These are phyloP conservation scores for Haplosporangium sp. DNA, from an alignment of 371 early-diverging fungal genomes.

Conservation along the genomic window DNA sequence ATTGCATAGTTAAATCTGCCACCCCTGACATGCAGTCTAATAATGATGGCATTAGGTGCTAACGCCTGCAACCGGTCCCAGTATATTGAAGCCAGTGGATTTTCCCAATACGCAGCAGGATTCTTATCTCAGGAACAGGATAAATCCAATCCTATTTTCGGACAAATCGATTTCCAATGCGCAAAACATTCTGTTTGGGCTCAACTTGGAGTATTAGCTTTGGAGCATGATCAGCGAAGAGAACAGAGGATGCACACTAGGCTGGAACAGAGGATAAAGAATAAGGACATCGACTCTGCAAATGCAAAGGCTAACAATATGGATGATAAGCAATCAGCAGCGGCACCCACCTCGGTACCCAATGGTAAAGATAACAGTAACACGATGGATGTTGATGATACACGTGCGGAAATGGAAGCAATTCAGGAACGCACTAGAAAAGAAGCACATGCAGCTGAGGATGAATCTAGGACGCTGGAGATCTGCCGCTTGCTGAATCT, in stretches of 20 bases:
- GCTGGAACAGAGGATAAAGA: slow-evolving; percentile 13
- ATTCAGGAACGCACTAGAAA: slow-evolving; percentile 5
- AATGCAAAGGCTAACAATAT: not conserved
- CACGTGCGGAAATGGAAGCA: not conserved
- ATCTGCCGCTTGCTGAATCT: slow-evolving; percentile 15
- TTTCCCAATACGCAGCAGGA: slow-evolving; percentile 18
- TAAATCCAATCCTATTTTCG: not conserved
- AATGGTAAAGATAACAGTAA: not conserved
- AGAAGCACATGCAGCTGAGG: slow-evolving; percentile 15
- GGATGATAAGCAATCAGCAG: not conserved
- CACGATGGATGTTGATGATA: slow-evolving; percentile 9
- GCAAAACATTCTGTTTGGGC: slow-evolving; percentile 17
- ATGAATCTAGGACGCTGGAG: slow-evolving; percentile 18
- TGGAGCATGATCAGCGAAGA: slow-evolving; percentile 21
- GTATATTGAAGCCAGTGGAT: slow-evolving; percentile 9
- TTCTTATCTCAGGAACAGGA: slow-evolving; percentile 23
- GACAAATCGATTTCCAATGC: slow-evolving; percentile 18
- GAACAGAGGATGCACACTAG: slow-evolving; percentile 14
- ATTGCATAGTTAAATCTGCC: slow-evolving; percentile 24
- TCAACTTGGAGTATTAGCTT: slow-evolving; percentile 24
- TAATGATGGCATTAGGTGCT: slow-evolving; percentile 25
- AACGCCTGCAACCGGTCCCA: slow-evolving; percentile 18
- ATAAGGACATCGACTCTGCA: not conserved
- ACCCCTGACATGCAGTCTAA: slow-evolving; percentile 21
- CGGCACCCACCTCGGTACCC: not conserved